phyloP scores from a whole-genome alignment of 441 rosid genomes.

The Populus tomentosa region DNA sequence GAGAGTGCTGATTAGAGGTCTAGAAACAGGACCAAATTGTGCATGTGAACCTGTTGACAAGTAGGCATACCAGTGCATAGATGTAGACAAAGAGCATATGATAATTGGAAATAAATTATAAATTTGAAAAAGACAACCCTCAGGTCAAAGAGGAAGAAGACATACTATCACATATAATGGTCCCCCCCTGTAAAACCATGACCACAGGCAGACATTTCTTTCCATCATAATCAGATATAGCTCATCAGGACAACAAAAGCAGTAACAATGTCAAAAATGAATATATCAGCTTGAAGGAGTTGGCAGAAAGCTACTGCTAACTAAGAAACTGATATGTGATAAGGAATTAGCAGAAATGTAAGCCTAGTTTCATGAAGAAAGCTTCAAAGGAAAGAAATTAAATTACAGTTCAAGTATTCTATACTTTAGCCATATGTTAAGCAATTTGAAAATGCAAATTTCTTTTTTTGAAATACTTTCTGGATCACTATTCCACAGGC shows the following conservation, averaged over 20 bases:
- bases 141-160: neutral
- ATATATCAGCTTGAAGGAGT: neutral
- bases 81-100: neutral
- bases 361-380: neutral
- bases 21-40: neutral
- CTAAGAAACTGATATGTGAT: neutral
- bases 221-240: neutral
- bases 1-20: neutral
- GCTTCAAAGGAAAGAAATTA: neutral
- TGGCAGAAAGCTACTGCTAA: neutral
- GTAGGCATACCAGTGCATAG: neutral
- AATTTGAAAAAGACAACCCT: neutral
- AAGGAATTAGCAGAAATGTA: neutral
- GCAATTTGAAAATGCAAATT: neutral
- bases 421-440: too few species aligned
- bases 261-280: neutral
- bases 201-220: neutral
- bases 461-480: neutral
- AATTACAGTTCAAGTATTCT: neutral
- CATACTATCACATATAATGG: neutral
- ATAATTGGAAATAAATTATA: neutral
- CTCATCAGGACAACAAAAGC: neutral
- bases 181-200: neutral
- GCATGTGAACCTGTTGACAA: neutral
- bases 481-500: slow-evolving; percentile 45